Conservation (phyloP, 306 rosid species). For the Sophora flavescens region DNA sequence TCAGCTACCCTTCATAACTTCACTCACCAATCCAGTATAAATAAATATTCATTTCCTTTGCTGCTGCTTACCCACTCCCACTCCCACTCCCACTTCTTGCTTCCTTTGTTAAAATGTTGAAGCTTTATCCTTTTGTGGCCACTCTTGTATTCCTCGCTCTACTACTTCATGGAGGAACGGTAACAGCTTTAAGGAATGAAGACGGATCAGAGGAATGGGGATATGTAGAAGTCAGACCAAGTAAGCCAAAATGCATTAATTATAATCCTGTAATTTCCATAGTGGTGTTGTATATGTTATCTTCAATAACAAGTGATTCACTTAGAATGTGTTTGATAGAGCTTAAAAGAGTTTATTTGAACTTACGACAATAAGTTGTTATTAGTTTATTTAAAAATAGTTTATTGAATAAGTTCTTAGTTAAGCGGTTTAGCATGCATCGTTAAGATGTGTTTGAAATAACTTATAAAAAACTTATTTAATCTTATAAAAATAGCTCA, state of each 20-base stretch:
- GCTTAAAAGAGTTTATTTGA: too few species aligned
- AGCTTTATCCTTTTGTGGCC: background rate
- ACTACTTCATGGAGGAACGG: constrained; percentile 44
- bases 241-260: constrained; percentile 56
- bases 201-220: constrained; percentile 80
- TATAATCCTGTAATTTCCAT: background rate
- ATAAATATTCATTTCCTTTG: background rate
- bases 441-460: too few species aligned
- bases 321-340: background rate
- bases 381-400: too few species aligned
- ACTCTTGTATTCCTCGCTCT: constrained; percentile 48
- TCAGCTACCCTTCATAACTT: background rate
- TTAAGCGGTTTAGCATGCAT: too few species aligned
- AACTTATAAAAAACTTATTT: too few species aligned
- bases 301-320: too few species aligned
- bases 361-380: too few species aligned
- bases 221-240: constrained; percentile 83
- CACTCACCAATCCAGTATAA: background rate
- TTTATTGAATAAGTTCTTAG: too few species aligned
- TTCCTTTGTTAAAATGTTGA: constrained; percentile 55
- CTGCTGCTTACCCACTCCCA: background rate
- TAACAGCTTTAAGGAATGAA: constrained; percentile 35
- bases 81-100: background rate
- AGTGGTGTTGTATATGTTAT: background rate
- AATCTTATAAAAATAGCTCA: too few species aligned